phyloP scores from a whole-genome alignment of 139 green algal species.

The Closterium sp. region DNA sequence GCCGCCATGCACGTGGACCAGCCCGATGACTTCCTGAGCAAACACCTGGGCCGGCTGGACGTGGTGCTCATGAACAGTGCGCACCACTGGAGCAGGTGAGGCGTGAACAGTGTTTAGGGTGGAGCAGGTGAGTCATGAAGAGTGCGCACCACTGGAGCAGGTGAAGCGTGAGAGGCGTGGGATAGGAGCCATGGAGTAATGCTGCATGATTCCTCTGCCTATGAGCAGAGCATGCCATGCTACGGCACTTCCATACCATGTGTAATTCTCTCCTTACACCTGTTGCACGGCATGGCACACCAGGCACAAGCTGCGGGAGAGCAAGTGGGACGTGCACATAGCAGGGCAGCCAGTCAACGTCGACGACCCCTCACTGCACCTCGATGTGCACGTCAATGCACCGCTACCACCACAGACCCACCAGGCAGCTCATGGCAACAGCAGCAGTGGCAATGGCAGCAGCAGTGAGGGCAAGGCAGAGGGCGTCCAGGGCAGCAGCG shows the following conservation, averaged over 20 bases:
- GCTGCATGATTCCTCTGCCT: no score
- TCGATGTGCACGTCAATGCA: not conserved
- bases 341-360: not conserved
- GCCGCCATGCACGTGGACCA: slow-evolving; percentile 9
- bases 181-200: no score
- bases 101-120: no score
- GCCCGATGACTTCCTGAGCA: not conserved
- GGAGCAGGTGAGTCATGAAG: slow-evolving; percentile 24
- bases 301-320: not conserved
- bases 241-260: no score
- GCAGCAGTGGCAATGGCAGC: no score
- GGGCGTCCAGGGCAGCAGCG: no score
- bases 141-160: slow-evolving; percentile 25
- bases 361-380: not conserved
- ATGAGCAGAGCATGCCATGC: no score
- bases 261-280: no score
- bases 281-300: not conserved
- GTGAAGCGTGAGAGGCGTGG: not conserved
- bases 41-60: not conserved
- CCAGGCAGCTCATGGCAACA: not conserved
- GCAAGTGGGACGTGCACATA: not conserved
- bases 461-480: not conserved
- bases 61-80: slow-evolving; percentile 25
- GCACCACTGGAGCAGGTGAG: slow-evolving; percentile 23
- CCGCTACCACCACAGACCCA: not conserved